Conservation (phyloP, 768 basidiomycete species). For the Boletus rufocinnamomeus region DNA sequence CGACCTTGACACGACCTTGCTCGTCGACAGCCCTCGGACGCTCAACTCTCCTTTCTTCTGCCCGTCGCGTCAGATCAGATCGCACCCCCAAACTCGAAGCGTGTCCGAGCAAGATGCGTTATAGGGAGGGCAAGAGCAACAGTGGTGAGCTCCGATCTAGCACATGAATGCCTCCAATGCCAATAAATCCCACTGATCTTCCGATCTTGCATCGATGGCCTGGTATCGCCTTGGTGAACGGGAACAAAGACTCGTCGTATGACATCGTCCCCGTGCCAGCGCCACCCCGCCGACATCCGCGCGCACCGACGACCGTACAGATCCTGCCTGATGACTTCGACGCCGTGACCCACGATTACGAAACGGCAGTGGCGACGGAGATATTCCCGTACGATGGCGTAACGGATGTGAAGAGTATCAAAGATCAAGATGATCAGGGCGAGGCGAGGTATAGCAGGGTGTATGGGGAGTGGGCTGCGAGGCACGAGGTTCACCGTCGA, state of each 20-base stretch:
- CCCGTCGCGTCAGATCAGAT: slow-evolving; percentile 4
- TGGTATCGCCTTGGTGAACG: not conserved
- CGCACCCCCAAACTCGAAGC: not conserved
- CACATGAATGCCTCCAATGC: not conserved
- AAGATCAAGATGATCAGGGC: slow-evolving; percentile 7
- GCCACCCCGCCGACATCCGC: slow-evolving; percentile 26
- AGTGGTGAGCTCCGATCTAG: slow-evolving; percentile 27
- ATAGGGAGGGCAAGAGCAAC: slow-evolving; percentile 29
- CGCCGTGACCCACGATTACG: slow-evolving; percentile 31
- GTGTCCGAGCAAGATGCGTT: slow-evolving; percentile 21
- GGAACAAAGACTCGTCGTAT: slow-evolving; percentile 33
- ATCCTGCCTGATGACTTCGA: slow-evolving; percentile 35
- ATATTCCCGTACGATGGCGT: slow-evolving; percentile 25
- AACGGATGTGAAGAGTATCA: slow-evolving; percentile 25
- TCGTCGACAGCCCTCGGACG: not conserved
- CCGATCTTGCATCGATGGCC: slow-evolving; percentile 20
- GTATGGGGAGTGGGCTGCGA: slow-evolving; percentile 37
- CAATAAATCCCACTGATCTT: slow-evolving; percentile 11
- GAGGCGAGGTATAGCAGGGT: slow-evolving; percentile 30
- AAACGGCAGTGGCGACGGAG: slow-evolving; percentile 30
- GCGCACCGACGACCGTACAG: slow-evolving; percentile 36
- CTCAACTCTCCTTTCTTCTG: not conserved
- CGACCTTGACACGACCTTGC: not conserved
- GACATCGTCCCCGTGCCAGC: slow-evolving; percentile 29
- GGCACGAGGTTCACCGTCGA: slow-evolving; percentile 27